These are phyloP conservation scores for Eimeria praecox DNA, from an alignment of 169 alveolate species.

Conservation along the genomic window DNA sequence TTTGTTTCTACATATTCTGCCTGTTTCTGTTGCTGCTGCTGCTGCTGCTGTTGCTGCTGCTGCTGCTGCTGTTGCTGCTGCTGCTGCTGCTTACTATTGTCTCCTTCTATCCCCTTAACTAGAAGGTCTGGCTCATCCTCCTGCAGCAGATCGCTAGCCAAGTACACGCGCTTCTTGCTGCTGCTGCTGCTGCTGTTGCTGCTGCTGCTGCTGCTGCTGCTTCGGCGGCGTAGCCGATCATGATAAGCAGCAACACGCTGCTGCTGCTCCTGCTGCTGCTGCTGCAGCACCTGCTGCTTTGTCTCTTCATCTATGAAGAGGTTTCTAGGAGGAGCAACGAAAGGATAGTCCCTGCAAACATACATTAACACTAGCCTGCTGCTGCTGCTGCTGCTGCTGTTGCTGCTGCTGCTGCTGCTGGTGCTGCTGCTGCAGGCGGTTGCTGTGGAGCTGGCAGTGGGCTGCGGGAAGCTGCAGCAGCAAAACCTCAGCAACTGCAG, in stretches of 20 bases:
- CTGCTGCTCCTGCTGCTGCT: conserved; percentile 38
- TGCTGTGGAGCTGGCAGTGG: neutral
- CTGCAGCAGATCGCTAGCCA: conserved; percentile 10
- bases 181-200: conserved; percentile 45
- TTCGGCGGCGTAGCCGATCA: neutral
- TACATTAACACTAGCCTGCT: conserved; percentile 9
- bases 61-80: conserved; percentile 2
- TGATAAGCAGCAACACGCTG: conserved; percentile 11
- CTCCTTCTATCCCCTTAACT: conserved; percentile 8
- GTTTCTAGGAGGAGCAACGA: conserved; percentile 25
- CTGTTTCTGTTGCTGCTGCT: neutral
- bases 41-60: conserved; percentile 32
- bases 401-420: conserved; percentile 47
- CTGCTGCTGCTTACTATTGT: conserved; percentile 56
- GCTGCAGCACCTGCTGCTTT: conserved; percentile 26
- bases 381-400: neutral
- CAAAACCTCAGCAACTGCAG: conserved; percentile 30
- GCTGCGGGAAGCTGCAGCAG: neutral
- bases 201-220: conserved; percentile 28
- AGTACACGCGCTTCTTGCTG: conserved; percentile 23
- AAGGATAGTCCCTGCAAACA: conserved; percentile 29
- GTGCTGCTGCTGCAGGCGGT: neutral
- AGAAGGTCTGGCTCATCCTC: conserved; percentile 12
- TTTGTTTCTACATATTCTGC: neutral
- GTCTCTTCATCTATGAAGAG: neutral